Percentiles rank a stretch among this genome's conserved stretches.
Evolutionary conservation across 106 monocot species (phyloP).

Genomic region (Alisma plantagoaquatica): DNA sequence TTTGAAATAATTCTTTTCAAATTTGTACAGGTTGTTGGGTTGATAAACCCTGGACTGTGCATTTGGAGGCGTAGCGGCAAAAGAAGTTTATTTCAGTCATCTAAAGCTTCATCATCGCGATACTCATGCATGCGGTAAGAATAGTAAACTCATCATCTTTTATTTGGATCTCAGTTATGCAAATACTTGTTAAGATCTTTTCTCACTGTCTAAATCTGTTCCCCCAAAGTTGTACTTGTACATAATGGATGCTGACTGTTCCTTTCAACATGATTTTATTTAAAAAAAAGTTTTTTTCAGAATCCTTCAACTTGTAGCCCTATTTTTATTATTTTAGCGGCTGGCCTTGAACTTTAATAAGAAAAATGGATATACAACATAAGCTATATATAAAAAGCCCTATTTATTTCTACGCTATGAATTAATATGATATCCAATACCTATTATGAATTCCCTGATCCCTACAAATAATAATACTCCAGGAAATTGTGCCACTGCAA

Average conservation of each 20-base stretch:
- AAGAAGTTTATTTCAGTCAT: conserved; percentile 42
- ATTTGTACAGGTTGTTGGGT: conserved; percentile 70
- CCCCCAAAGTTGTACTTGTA: neutral
- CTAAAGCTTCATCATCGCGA: conserved; percentile 36
- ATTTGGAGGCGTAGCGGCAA: conserved; percentile 75
- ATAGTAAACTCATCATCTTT: neutral
- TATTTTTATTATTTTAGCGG: no score
- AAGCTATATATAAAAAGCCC: no score
- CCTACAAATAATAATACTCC: no score
- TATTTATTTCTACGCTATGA: no score
- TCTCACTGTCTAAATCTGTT: neutral
- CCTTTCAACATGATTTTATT: neutral
- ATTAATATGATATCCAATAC: no score
- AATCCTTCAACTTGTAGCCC: neutral
- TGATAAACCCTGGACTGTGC: conserved; percentile 49
- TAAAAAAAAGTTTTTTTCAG: neutral
- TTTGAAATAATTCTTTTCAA: no score
- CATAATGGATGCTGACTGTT: neutral
- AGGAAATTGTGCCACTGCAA: no score
- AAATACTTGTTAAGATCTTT: neutral
- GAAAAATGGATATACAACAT: no score
- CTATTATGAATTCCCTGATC: no score
- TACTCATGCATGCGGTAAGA: conserved; percentile 82
- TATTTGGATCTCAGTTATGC: neutral
- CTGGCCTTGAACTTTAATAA: no score